phyloP scores from a whole-genome alignment of 352 stramenopile genomes.

The Aphanomyces invadans region DNA sequence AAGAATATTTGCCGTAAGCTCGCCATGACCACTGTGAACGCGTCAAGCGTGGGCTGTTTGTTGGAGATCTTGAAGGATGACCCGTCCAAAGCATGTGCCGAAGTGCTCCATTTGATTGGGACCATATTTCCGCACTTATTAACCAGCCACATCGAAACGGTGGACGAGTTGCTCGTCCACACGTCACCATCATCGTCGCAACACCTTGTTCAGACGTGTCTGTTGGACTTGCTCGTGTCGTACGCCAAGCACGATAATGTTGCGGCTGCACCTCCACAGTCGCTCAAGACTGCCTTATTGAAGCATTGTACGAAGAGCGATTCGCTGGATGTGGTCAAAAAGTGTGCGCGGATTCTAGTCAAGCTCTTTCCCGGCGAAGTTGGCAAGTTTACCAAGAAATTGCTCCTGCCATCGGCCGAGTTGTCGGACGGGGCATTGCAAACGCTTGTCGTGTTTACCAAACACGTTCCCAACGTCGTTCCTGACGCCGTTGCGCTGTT shows the following conservation, averaged over 20 bases:
- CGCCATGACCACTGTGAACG: constrained; percentile 57
- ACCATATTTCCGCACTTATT: neutral
- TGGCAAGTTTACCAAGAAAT: neutral
- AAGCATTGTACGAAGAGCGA: neutral
- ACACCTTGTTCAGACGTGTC: neutral
- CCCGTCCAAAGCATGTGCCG: constrained; percentile 7
- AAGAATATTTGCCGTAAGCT: constrained; percentile 80
- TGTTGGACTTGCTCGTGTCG: constrained; percentile 8
- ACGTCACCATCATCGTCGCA: neutral
- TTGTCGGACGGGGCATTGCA: constrained; percentile 1
- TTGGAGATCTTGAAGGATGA: constrained; percentile 38
- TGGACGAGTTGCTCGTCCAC: constrained; percentile 3
- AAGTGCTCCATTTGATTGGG: constrained; percentile 10
- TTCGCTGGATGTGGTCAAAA: neutral
- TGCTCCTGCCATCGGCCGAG: neutral
- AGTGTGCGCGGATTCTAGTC: constrained; percentile 11
- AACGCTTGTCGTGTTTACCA: constrained; percentile 4
- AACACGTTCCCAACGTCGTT: constrained; percentile 1
- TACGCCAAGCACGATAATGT: neutral
- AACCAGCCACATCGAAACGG: neutral
- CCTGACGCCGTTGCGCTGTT: constrained; percentile 8
- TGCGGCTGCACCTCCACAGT: neutral
- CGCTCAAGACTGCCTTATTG: neutral
- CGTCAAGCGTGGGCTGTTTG: constrained; percentile 33
- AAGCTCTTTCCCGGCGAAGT: constrained; percentile 3